phyloP scores from a whole-genome alignment of 2,329 filamentous ascomycete species.

The Eurotiales sp. region DNA sequence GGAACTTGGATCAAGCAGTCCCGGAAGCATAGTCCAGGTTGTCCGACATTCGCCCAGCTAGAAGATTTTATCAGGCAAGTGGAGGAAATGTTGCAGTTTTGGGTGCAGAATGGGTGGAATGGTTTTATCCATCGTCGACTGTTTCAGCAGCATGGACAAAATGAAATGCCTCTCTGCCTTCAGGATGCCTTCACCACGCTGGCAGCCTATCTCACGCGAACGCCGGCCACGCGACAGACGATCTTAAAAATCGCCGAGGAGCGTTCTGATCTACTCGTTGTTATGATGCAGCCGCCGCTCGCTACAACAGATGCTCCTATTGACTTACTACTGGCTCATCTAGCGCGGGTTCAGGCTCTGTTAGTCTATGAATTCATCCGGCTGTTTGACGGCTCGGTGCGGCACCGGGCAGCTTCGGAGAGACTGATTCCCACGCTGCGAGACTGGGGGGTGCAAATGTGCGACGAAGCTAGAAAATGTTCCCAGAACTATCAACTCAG shows the following conservation, averaged over 20 bases:
- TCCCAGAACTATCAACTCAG: not conserved
- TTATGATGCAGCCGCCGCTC: too few species aligned
- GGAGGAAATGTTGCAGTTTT: not conserved
- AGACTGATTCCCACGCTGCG: not conserved
- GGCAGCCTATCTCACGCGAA: not conserved
- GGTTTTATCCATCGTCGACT: conserved; percentile 2
- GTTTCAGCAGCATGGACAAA: too few species aligned
- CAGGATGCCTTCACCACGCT: conserved; percentile 6
- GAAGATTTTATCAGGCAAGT: not conserved
- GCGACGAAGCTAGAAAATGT: not conserved
- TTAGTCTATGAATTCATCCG: not conserved
- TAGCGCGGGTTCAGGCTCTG: conserved; percentile 6
- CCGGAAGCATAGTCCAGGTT: too few species aligned
- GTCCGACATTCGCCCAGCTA: too few species aligned
- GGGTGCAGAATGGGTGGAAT: conserved; percentile 4
- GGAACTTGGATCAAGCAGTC: too few species aligned
- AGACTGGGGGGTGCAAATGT: not conserved
- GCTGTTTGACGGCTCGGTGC: conserved; percentile 2
- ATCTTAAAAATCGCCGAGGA: conserved; percentile 3
- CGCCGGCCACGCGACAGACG: not conserved
- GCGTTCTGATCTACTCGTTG: not conserved
- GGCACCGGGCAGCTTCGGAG: not conserved
- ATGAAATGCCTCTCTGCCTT: not conserved
- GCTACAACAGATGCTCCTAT: not conserved
- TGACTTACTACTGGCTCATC: not conserved